These are phyloP conservation scores for Phytophthora vignae DNA, from an alignment of 352 stramenopile genomes.

Conservation along the genomic window DNA sequence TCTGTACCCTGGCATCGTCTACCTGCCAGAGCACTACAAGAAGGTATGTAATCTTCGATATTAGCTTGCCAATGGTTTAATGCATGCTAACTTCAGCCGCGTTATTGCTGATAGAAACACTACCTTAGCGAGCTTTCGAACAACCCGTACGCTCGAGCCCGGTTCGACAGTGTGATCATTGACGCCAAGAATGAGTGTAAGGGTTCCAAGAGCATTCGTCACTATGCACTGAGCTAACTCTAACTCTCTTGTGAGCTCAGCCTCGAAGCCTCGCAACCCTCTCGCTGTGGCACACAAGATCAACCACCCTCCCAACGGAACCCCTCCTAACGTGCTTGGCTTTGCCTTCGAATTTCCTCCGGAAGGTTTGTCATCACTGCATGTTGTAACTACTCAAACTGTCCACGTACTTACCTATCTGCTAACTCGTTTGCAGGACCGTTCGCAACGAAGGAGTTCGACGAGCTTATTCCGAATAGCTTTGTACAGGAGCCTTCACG, in stretches of 20 bases:
- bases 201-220: conserved; percentile 5
- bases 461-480: conserved; percentile 82
- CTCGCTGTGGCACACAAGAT: conserved; percentile 88
- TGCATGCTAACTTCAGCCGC: neutral
- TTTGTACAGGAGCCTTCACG: conserved; percentile 85
- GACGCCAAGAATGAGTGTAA: conserved; percentile 83
- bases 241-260: conserved; percentile 28
- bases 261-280: conserved; percentile 64
- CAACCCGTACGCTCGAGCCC: conserved; percentile 79
- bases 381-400: neutral
- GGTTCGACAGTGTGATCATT: conserved; percentile 90
- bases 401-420: neutral
- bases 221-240: conserved; percentile 6
- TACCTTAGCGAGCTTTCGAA: conserved; percentile 75
- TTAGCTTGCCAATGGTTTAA: neutral
- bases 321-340: conserved; percentile 78
- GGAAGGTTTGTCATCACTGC: conserved; percentile 44
- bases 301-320: conserved; percentile 80
- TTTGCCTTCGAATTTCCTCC: conserved; percentile 86
- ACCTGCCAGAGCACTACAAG: conserved; percentile 87
- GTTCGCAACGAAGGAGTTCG: conserved; percentile 65
- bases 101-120: conserved; percentile 39
- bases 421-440: conserved; percentile 46
- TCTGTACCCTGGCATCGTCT: conserved; percentile 81
- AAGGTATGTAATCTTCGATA: conserved; percentile 50